Base-by-base conservation (phyloP, 2,329 filamentous ascomycete genomes). In the Nigrospora oryzae region DNA sequence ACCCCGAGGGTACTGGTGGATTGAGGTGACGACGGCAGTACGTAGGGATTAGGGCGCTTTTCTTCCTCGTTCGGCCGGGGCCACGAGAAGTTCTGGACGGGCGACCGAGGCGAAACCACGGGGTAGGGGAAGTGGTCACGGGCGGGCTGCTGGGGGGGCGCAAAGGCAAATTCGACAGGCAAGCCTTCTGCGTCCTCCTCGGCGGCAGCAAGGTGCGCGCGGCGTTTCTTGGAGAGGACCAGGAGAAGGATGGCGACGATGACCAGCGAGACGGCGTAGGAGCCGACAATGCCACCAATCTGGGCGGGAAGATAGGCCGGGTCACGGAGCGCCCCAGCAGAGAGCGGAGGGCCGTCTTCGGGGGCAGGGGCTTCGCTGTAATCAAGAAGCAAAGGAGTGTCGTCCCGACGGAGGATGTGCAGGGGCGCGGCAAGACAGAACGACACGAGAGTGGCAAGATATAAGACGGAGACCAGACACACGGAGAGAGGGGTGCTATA, bases 271-370 rank as follows among this genome's bases (percentile, higher is more conserved):
- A 88, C 63, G 47, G 90, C 74, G 78, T 96, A 96, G 47, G 86
- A 83, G 49, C 83, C 89, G 47, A 91, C 75, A 48, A 97, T 86
- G 53, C 83, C 88, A 51, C 86, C 84, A 54, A 96, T 83, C 64
- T 96, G 84, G 47, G 81, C 83, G 15, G 89, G 88, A 17, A 96
- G 77, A 45, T 84, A 79, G 15, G 74, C 66, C 51, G 69, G 68
- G 60, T 89, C 73, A 55, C 80, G 70, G 40, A 79, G 63, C 34
- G 82, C 77, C 54, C 73, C 65, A 45, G 71, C 70, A 36, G 81
- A 81, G 38, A 81, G 61, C 10, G 76, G 69, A 46, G 82, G 76
- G 8, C 78, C 79, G 64, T 81, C 68, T 62, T 80, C 73, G 46
- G 79, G 72, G 42, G 78, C 63, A 36, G 79, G 79, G 32, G 80